Evolutionary conservation across 768 basidiomycete genomes (phyloP).

Genomic region (Russula compacta): DNA sequence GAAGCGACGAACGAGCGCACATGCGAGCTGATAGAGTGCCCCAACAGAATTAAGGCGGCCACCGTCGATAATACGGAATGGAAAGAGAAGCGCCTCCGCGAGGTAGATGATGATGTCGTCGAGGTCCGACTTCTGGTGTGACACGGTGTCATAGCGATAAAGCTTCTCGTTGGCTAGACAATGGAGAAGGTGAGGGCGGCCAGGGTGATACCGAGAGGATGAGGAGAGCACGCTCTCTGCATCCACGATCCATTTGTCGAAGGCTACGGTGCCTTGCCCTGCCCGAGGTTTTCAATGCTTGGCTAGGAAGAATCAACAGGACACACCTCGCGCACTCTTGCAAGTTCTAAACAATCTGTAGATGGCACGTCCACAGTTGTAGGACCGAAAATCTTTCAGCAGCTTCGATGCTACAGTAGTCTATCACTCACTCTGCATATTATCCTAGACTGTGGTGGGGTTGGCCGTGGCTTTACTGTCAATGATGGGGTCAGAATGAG

Average conservation of each 20-base stretch:
- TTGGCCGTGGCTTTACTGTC: too few species aligned
- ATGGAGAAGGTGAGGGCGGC: background rate
- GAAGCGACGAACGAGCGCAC: background rate
- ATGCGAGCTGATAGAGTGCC: background rate
- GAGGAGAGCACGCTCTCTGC: background rate
- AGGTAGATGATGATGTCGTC: background rate
- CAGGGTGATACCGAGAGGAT: background rate
- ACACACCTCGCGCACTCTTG: background rate
- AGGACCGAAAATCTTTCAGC: too few species aligned
- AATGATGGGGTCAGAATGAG: too few species aligned
- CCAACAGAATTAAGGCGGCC: background rate
- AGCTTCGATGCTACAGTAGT: too few species aligned
- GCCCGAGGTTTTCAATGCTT: background rate
- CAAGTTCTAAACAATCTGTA: background rate
- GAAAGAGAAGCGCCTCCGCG: background rate
- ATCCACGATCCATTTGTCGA: background rate
- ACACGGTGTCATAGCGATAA: background rate
- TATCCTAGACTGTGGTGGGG: too few species aligned
- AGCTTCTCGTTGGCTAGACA: background rate
- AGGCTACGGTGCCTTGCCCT: background rate
- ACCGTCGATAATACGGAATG: background rate
- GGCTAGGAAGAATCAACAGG: background rate
- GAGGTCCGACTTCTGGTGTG: background rate
- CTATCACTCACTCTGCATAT: too few species aligned
- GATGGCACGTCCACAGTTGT: background rate